phyloP scores from a whole-genome alignment of 306 rosid genomes.

The Lathyrus tuberosus region DNA sequence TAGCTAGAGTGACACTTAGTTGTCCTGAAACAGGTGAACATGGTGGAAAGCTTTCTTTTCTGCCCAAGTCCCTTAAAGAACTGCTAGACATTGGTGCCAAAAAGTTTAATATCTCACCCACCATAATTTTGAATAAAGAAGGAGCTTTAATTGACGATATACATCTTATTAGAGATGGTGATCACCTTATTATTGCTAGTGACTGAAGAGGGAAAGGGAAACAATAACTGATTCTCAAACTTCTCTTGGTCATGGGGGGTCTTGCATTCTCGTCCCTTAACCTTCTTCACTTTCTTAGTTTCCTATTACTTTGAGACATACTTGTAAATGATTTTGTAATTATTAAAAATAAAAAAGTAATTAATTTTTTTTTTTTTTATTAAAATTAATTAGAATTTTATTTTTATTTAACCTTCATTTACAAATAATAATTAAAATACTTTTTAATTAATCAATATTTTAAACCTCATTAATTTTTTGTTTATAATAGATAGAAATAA shows the following conservation, averaged over 20 bases:
- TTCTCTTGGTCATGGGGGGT: not conserved
- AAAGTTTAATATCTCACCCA: conserved; percentile 52
- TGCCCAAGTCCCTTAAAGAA: conserved; percentile 59
- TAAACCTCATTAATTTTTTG: no score
- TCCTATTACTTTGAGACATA: not conserved
- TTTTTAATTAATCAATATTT: no score
- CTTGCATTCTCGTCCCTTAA: conserved; percentile 4
- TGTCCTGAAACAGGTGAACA: conserved; percentile 58
- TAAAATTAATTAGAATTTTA: no score
- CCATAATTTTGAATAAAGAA: conserved; percentile 53
- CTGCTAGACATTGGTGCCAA: conserved; percentile 59
- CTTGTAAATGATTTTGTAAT: not conserved
- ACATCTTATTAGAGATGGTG: conserved; percentile 65
- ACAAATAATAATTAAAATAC: no score
- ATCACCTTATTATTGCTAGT: conserved; percentile 54
- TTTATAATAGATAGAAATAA: no score
- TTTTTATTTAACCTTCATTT: no score
- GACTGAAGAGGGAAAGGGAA: conserved; percentile 17
- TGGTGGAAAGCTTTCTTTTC: conserved; percentile 52
- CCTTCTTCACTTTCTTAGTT: not conserved
- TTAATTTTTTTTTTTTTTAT: no score
- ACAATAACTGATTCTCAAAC: conserved; percentile 5
- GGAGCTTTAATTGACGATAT: conserved; percentile 71
- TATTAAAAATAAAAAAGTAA: no score
- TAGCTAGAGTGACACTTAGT: conserved; percentile 55